Conservation (phyloP, 129 eudicot species). For the Tagetes erecta region DNA sequence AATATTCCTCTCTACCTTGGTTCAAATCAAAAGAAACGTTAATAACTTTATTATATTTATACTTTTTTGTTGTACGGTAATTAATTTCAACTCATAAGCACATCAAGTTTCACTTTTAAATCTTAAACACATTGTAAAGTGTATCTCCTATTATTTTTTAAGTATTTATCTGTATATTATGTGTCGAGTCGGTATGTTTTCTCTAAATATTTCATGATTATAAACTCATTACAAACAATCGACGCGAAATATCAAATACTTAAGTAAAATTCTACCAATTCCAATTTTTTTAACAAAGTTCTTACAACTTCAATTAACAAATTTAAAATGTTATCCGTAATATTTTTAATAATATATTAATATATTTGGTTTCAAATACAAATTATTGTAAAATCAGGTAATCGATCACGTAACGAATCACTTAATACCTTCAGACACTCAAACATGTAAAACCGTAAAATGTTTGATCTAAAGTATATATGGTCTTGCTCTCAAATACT, state of each 20-base stretch:
- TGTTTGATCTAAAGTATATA: neutral
- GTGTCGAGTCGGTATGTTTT: no score
- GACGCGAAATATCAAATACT: neutral
- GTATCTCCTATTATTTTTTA: no score
- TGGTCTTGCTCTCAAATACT: no score
- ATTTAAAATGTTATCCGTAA: neutral
- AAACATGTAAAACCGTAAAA: neutral
- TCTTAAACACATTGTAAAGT: neutral
- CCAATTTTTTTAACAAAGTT: neutral
- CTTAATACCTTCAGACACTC: neutral
- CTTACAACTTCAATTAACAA: neutral
- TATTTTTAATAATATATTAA: neutral
- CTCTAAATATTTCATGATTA: no score
- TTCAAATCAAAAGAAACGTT: slow-evolving; percentile 13
- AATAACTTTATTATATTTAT: neutral
- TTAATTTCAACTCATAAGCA: neutral
- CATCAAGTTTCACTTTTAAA: no score
- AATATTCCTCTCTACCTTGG: slow-evolving; percentile 32
- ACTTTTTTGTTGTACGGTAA: neutral
- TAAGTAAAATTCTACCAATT: neutral
- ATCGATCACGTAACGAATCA: neutral
- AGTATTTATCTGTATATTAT: no score
- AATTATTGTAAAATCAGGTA: neutral
- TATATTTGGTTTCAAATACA: neutral
- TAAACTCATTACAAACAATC: neutral